phyloP scores from a whole-genome alignment of 176 grass and related monocot genomes.

The Dendrocalamus sinicus region DNA sequence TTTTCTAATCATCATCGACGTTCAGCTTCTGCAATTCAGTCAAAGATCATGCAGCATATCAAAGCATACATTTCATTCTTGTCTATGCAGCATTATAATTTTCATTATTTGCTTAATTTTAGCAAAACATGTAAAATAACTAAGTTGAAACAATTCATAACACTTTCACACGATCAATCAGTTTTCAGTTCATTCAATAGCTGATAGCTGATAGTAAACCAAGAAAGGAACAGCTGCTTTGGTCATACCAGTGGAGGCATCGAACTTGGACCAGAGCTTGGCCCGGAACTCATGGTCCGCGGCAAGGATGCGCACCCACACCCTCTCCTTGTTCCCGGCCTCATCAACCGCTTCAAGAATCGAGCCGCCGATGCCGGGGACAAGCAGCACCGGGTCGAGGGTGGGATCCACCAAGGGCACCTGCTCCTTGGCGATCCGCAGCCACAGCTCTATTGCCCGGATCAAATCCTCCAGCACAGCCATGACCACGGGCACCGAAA shows the following conservation, averaged over 20 bases:
- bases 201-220: background rate
- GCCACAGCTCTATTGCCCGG: conserved; percentile 79
- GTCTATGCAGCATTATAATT: background rate
- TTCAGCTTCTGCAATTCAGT: background rate
- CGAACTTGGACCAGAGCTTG: conserved; percentile 90
- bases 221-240: background rate
- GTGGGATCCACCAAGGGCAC: conserved; percentile 64
- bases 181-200: background rate
- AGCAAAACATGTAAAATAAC: background rate
- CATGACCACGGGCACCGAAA: conserved; percentile 47
- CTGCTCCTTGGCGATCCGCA: conserved; percentile 62
- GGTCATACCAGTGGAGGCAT: conserved; percentile 68
- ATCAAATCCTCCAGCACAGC: conserved; percentile 77
- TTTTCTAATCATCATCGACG: background rate
- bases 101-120: background rate
- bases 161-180: background rate
- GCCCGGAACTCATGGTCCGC: conserved; percentile 81
- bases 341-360: conserved; percentile 83
- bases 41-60: background rate
- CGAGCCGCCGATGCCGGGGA: conserved; percentile 83
- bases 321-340: conserved; percentile 73
- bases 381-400: conserved; percentile 84
- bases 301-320: conserved; percentile 89
- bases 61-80: background rate
- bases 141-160: background rate